Evolutionary conservation across 2,329 filamentous ascomycete genomes (phyloP), one percentile per base, ranked within the genome.

Genomic region (Metarhizium brunneum): DNA sequence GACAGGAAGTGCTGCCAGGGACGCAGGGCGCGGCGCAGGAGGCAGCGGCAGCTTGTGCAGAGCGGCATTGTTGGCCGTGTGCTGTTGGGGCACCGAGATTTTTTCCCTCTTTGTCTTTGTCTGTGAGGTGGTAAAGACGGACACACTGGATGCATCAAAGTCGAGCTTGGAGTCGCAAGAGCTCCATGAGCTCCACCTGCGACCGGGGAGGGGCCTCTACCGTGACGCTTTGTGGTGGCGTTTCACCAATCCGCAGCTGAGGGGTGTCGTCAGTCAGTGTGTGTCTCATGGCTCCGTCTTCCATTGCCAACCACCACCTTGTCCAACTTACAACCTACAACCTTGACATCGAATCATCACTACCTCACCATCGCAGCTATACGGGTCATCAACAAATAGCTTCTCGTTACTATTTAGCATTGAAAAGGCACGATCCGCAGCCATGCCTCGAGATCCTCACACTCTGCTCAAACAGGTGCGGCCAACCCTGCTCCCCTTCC

Each of bases 401-500:
- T 30, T 3, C 7, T 14, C 7, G 30, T 6, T 30, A 14, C 45
- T 25, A 16, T 14, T 11, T 13, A 14, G 5, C 25, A 30, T 8
- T 6, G 10, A 48, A 30, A 4, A 11, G 36, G 32, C n/a, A 5
- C 43, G 20, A 30, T 50, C 32, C 14, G 45, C 55, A 59, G 63
- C 36, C 65, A 91, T 91, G 86, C 78, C 86, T 60, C 84, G 87
- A 77, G 88, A 92, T 71, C 88, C 88, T 59, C 84, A 86, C 69
- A 86, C 84, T 61, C 77, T 94, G 56, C 78, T 92, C 50, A 87
- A 91, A 72, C 90, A 91, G 81, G 88, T 90, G 54, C 56, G 55
- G 58, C 59, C 61, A 58, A 58, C 55, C 60, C 62, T 61, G 63
- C 62, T 25, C 25, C 57, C 60, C 61, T 29, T 50, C 48, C 54